Evolutionary conservation across 1,139 yeast species (phyloP), one percentile per base, ranked within the genome.

Genomic region (Debaryomyces robertsiae): DNA sequence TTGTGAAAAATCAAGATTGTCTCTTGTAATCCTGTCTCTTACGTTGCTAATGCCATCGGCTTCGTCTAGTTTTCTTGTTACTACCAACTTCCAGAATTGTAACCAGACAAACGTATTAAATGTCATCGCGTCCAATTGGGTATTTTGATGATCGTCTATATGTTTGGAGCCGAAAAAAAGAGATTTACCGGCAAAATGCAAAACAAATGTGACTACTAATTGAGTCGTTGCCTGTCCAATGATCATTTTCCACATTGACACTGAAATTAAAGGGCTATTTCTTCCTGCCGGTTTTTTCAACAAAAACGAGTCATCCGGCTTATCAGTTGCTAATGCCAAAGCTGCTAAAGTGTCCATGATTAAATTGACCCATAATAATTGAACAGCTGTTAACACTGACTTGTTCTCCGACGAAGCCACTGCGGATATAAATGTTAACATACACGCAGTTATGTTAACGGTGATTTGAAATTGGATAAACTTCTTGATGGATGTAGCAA

Each of bases 321-420:
- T 93, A 61, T 93, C 99, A 5, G 99, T 93, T 3, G 99, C 99
- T 50, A 93, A 75, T 0, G 98, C 99, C 54, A 93, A 74, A 2
- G 99, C 98, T 3, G 98, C 99, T 49, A 93, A 77, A 0, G 98
- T 93, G 63, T 93, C 99, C 99, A 93, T 93, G 56, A 93, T 93
- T 63, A 93, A 74, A 63, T 93, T 93, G 38, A 93, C 97, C 99
- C 99, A 93, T 50, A 93, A 74, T 54, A 93, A 78, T 66, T 93
- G 98, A 34, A 93, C 98, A 0, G 99, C 98, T 28, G 98, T 91
- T 58, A 93, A 74, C 4, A 93, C 98, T 4, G 97, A 87, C 38
- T 77, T 67, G 53, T 90, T 91, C 38, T 82, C 83, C 24, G 79
- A 64, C 3, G 91, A 81, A 1, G 93, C 89, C 40, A 93, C 94